A percentile compares a stretch with the other conserved stretches of the same genome.
These are phyloP conservation scores for Arthrinium puccinioides DNA, from an alignment of 2,329 filamentous ascomycete species.

Conservation along the genomic window DNA sequence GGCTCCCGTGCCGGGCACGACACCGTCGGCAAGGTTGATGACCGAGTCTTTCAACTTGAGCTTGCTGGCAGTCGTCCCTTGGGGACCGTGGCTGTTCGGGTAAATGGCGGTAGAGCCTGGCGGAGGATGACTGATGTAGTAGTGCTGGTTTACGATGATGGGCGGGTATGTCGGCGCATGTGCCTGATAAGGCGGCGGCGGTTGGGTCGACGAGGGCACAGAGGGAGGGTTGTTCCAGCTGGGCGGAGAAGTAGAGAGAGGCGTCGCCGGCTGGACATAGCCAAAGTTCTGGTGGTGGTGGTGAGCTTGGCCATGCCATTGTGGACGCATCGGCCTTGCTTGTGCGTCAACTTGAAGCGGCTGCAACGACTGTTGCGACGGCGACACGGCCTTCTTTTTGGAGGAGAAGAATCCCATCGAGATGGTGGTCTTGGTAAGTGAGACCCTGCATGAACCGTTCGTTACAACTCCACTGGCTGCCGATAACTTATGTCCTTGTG, in stretches of 20 bases:
- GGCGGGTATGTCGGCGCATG: conserved; percentile 23
- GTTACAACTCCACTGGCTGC: no score
- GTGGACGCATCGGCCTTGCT: no score
- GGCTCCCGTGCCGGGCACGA: conserved; percentile 25
- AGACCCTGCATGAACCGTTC: no score
- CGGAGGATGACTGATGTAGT: conserved; percentile 31
- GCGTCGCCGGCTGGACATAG: no score
- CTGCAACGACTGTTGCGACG: no score
- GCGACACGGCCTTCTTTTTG: no score
- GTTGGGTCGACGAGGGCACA: conserved; percentile 1
- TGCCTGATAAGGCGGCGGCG: conserved; percentile 18
- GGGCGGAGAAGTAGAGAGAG: conserved; percentile 15
- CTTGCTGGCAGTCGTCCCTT: conserved; percentile 18
- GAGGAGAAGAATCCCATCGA: no score
- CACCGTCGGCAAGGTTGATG: conserved; percentile 33
- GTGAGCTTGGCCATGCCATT: no score
- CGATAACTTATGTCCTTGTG: no score
- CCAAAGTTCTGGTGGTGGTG: no score
- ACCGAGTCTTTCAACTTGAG: conserved; percentile 29
- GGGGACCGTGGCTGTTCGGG: conserved; percentile 9
- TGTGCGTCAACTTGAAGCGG: no score
- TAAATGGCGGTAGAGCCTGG: conserved; percentile 10
- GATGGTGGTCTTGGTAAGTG: no score
- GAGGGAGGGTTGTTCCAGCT: conserved; percentile 9
- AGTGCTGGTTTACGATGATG: conserved; percentile 45